phyloP scores from a whole-genome alignment of 1,284 basidiomycete genomes.

The Ceratobasidium sp. region DNA sequence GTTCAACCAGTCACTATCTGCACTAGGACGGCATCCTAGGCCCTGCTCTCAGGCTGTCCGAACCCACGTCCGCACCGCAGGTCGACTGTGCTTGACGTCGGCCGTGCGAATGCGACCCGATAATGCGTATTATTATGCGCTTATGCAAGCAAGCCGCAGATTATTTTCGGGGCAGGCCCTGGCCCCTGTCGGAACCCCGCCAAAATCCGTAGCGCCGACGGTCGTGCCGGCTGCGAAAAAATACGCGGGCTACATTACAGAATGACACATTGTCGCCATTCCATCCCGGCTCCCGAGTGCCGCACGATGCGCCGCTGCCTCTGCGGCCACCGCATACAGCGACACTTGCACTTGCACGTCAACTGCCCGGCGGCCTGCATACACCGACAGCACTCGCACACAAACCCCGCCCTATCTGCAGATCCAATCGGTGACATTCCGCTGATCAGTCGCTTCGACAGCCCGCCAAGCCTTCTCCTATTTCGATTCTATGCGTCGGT shows the following conservation, averaged over 20 bases:
- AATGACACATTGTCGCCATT: conserved; percentile 5
- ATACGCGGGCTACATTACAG: neutral
- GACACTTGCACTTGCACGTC: neutral
- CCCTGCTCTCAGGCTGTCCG: conserved; percentile 25
- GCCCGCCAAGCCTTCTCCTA: no score
- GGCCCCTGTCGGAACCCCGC: conserved; percentile 16
- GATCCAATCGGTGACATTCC: neutral
- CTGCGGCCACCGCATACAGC: conserved; percentile 7
- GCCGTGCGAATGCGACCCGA: conserved; percentile 22
- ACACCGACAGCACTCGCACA: neutral
- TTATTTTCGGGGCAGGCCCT: conserved; percentile 10
- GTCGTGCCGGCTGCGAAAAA: conserved; percentile 31
- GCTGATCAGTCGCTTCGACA: no score
- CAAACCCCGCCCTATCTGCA: neutral
- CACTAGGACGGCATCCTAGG: no score
- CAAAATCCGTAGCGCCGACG: conserved; percentile 4
- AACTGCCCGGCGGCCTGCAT: neutral
- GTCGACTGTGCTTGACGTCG: neutral
- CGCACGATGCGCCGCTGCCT: neutral
- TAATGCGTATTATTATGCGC: no score
- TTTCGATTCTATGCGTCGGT: neutral
- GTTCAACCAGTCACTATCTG: neutral
- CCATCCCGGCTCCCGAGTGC: conserved; percentile 40
- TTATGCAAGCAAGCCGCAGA: no score
- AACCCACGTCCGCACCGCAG: neutral